Evolutionary conservation across 192 early-diverging fungal species (phyloP).

Genomic region (Coemansia guatemalensis): DNA sequence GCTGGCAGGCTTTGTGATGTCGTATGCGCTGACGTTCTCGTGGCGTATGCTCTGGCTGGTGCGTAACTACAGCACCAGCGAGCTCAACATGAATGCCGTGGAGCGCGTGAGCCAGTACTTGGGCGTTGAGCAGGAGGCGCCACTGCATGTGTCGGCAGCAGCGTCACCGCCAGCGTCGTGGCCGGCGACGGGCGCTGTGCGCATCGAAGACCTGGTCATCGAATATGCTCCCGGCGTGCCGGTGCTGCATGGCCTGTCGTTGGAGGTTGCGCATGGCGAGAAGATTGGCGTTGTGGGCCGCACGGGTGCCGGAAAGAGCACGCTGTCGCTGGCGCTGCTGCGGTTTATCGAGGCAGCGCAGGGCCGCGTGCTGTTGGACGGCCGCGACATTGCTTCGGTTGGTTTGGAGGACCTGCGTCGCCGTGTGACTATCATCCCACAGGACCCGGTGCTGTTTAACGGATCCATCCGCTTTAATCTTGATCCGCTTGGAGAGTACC

Average conservation of each 20-base stretch:
- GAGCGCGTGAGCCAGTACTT: conserved; percentile 85
- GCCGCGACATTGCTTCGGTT: conserved; percentile 69
- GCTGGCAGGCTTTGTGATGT: conserved; percentile 79
- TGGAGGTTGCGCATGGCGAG: conserved; percentile 65
- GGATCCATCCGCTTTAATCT: conserved; percentile 81
- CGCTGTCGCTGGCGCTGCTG: conserved; percentile 69
- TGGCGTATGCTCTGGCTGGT: conserved; percentile 76
- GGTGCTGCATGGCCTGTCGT: conserved; percentile 73
- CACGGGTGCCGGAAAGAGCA: conserved; percentile 80
- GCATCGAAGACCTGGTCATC: conserved; percentile 66
- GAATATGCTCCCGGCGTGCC: conserved; percentile 75
- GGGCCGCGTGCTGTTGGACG: conserved; percentile 71
- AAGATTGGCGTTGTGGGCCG: conserved; percentile 91
- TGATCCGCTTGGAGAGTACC: conserved; percentile 80
- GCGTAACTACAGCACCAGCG: conserved; percentile 71
- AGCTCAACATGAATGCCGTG: conserved; percentile 83
- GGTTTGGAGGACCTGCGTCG: conserved; percentile 75
- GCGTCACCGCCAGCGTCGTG: conserved; percentile 56
- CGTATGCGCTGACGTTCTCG: conserved; percentile 85
- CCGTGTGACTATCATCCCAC: conserved; percentile 86
- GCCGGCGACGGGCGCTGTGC: conserved; percentile 71
- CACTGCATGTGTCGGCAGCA: conserved; percentile 55
- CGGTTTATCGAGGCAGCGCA: conserved; percentile 68
- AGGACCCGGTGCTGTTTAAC: conserved; percentile 79
- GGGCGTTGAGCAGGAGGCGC: conserved; percentile 72